Conservation (phyloP, 164 flowering plant genomes). For the Berberis vulgaris region DNA sequence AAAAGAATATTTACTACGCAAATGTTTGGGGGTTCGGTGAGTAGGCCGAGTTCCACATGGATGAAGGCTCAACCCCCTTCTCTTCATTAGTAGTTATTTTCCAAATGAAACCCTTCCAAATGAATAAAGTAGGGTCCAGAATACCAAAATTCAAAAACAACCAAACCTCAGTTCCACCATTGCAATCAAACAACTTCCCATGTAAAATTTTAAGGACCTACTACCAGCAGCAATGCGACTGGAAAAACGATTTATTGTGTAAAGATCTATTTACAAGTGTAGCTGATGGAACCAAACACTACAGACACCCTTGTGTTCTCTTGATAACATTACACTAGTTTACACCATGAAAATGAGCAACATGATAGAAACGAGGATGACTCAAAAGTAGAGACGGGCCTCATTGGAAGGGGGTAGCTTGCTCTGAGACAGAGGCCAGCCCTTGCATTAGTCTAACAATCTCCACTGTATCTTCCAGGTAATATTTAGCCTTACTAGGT, state of each 20-base stretch:
- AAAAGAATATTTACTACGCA: too few species aligned
- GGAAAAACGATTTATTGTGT: conserved; percentile 1
- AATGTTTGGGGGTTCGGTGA: too few species aligned
- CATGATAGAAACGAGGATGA: not conserved
- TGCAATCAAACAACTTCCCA: not conserved
- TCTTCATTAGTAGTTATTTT: too few species aligned
- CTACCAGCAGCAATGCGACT: not conserved
- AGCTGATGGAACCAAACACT: conserved; percentile 3
- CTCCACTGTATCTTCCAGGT: conserved; percentile 15
- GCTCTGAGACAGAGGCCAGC: conserved; percentile 11
- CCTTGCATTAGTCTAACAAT: conserved; percentile 13
- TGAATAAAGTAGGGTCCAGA: too few species aligned
- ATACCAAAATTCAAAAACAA: too few species aligned
- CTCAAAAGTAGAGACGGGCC: not conserved
- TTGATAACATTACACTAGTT: conserved; percentile 4
- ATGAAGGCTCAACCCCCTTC: too few species aligned
- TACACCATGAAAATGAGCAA: not conserved
- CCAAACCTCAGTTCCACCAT: too few species aligned
- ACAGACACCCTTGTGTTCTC: conserved; percentile 1
- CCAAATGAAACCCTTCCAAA: too few species aligned
- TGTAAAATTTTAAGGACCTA: not conserved
- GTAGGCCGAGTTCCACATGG: too few species aligned
- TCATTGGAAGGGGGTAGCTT: not conserved
- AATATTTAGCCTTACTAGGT: conserved; percentile 16
- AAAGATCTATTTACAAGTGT: conserved; percentile 9